Evolutionary conservation across 2,329 filamentous ascomycete genomes (phyloP).

Genomic region (Ceratocystis cacaofunesta): DNA sequence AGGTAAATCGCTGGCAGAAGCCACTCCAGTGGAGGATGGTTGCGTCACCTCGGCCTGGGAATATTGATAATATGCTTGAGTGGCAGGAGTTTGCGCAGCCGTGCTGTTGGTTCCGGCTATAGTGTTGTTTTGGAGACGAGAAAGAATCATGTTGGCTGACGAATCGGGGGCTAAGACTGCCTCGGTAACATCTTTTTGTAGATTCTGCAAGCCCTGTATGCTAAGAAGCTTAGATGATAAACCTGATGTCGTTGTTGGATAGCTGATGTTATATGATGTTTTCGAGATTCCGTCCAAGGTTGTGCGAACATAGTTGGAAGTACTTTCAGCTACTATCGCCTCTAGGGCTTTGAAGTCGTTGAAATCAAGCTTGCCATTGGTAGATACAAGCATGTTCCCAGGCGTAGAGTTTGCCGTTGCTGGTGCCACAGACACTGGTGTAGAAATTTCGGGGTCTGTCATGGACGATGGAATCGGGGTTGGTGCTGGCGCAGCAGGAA

Average conservation of each 20-base stretch:
- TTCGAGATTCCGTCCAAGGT: constrained; percentile 31
- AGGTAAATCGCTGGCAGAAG: constrained; percentile 28
- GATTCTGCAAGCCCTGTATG: constrained; percentile 3
- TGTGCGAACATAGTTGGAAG: constrained; percentile 31
- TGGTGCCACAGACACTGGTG: constrained; percentile 11
- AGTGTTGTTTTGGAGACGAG: constrained; percentile 24
- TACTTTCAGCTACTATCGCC: constrained; percentile 31
- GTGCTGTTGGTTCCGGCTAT: constrained; percentile 24
- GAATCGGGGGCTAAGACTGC: not conserved
- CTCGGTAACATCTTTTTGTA: constrained; percentile 11
- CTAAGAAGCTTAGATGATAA: constrained; percentile 4
- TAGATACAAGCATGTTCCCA: constrained; percentile 22
- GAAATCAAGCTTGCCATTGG: constrained; percentile 16
- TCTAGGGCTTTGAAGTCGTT: constrained; percentile 31
- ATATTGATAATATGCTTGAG: constrained; percentile 14
- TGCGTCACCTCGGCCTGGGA: constrained; percentile 10
- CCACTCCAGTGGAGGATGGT: not conserved
- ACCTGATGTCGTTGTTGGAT: constrained; percentile 1
- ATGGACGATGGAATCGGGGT: constrained; percentile 19
- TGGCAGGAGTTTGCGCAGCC: constrained; percentile 3
- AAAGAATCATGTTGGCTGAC: constrained; percentile 8
- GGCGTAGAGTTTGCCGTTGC: constrained; percentile 18
- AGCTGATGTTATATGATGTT: constrained; percentile 27
- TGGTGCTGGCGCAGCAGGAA: constrained; percentile 11
- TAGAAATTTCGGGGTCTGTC: constrained; percentile 21